A percentile compares a stretch with the other conserved stretches of the same genome.
These are phyloP conservation scores for Platanthera zijinensis DNA, from an alignment of 106 monocot genomes.

Conservation along the genomic window DNA sequence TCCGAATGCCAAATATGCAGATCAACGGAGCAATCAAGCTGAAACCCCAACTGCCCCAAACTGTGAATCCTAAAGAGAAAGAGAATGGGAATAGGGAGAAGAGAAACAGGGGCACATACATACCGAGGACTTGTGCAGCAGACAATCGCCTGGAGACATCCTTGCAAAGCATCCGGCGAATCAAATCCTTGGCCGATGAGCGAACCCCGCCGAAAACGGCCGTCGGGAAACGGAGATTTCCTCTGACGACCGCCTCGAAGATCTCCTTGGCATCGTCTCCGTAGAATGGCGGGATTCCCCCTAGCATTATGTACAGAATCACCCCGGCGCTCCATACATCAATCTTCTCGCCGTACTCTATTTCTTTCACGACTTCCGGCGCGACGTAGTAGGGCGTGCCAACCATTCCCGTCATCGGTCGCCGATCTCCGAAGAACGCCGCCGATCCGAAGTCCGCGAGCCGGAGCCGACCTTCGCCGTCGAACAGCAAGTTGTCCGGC, in stretches of 20 bases:
- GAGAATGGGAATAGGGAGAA: too few relatives aligned
- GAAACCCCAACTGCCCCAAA: too few relatives aligned
- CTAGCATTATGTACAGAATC: constrained; percentile 59
- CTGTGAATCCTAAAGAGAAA: too few relatives aligned
- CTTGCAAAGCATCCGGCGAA: too few relatives aligned
- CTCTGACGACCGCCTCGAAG: constrained; percentile 66
- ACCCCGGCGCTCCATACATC: constrained; percentile 93
- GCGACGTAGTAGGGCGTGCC: constrained; percentile 88
- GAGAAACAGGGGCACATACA: too few relatives aligned
- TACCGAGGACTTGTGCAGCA: too few relatives aligned
- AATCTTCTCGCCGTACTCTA: constrained; percentile 69
- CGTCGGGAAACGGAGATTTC: constrained; percentile 65
- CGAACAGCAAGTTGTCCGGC: constrained; percentile 76
- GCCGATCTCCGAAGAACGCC: constrained; percentile 34
- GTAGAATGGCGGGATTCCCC: constrained; percentile 57
- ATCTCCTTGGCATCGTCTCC: constrained; percentile 60
- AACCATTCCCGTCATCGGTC: constrained; percentile 45
- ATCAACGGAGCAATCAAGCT: too few relatives aligned
- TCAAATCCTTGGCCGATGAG: too few relatives aligned
- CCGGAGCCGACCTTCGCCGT: constrained; percentile 20
- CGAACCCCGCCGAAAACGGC: too few relatives aligned
- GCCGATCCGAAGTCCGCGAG: constrained; percentile 81
- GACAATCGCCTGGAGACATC: too few relatives aligned
- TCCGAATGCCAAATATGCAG: too few relatives aligned
- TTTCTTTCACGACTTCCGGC: constrained; percentile 62